These are phyloP conservation scores for Fusarium sp. DNA, from an alignment of 2,329 filamentous ascomycete species.

Conservation along the genomic window DNA sequence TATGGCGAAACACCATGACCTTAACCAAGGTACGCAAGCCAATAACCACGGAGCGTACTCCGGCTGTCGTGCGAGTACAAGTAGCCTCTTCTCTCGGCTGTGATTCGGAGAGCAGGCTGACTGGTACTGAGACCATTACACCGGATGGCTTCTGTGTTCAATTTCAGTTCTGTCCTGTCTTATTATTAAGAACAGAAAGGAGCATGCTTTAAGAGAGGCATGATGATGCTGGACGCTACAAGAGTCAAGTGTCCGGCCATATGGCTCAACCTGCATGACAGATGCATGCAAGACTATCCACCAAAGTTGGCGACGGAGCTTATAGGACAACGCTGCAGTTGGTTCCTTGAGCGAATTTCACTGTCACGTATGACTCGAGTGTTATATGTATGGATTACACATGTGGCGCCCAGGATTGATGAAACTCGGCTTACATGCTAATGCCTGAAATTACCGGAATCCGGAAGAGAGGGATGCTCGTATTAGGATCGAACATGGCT, in stretches of 20 bases:
- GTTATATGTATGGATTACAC: constrained; percentile 26
- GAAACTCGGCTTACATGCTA: constrained; percentile 20
- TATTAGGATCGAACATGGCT: constrained; percentile 11
- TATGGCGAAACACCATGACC: constrained; percentile 23
- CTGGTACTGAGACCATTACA: constrained; percentile 37
- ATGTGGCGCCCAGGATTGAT: constrained; percentile 31
- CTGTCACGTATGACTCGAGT: neutral
- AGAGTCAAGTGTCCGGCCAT: neutral
- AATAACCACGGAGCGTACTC: constrained; percentile 24
- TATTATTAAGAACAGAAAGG: neutral
- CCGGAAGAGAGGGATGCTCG: constrained; percentile 20
- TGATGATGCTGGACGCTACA: neutral
- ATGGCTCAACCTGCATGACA: constrained; percentile 1
- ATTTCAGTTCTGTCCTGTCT: constrained; percentile 14
- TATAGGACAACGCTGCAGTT: neutral
- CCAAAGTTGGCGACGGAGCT: neutral
- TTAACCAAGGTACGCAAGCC: constrained; percentile 6
- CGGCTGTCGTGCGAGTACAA: constrained; percentile 36
- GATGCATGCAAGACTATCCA: constrained; percentile 1
- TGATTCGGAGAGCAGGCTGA: constrained; percentile 33
- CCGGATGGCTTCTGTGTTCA: constrained; percentile 32
- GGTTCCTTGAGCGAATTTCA: neutral
- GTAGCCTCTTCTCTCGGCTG: constrained; percentile 32
- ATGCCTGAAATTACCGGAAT: constrained; percentile 17
- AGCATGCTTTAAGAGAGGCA: neutral